Evolutionary conservation across 176 grass and related monocot species (phyloP), one percentile per base, ranked within the genome.

Genomic region (Oryza glumipatula): DNA sequence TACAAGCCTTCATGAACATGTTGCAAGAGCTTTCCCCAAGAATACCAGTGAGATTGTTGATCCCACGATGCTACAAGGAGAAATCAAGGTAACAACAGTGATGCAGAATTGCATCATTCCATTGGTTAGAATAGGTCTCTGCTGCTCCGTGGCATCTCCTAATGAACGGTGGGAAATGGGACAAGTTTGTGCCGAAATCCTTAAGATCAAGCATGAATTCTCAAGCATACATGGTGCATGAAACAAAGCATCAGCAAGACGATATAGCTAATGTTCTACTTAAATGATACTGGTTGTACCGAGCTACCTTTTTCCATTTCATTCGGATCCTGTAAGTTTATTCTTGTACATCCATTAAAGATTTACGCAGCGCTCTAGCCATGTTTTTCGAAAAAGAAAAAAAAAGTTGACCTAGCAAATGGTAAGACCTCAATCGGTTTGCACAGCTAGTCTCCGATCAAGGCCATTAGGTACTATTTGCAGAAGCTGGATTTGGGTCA

Each of bases 61-160:
- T 73, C 68, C 67, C 11, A 2, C 11, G 5, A 70, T 88, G 26
- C 30, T 72, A 46, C 61, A 82, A 43, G 73, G 71, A 13, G 51
- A 58, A 2, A 49, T 0, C 41, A 65, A 21, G 10, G 1, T 11
- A 68, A 17, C 46, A 0, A 1, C 51, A 19, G 3, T 79, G 47
- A 68, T 88, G 63, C 49, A 76, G 14, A 84, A 64, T 3, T 88
- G 80, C 9, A 38, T 91, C 44, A 51, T 84, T 76, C 85, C 85
- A 12, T 63, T 91, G 17, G 47, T 79, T 1, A 73, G 70, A 52
- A 70, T 91, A 65, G 85, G 75, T 6, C 68, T 88, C 9, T 52
- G 66, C 0, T 91, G 89, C 58, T 91, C 85, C 12, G 33, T 32
- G n/a, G 3, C 64, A 80, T 84, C 80, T 0, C 75, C 69, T 3